Conservation (phyloP, 73 alveolate genomes). For the Paramecium caudatum region DNA sequence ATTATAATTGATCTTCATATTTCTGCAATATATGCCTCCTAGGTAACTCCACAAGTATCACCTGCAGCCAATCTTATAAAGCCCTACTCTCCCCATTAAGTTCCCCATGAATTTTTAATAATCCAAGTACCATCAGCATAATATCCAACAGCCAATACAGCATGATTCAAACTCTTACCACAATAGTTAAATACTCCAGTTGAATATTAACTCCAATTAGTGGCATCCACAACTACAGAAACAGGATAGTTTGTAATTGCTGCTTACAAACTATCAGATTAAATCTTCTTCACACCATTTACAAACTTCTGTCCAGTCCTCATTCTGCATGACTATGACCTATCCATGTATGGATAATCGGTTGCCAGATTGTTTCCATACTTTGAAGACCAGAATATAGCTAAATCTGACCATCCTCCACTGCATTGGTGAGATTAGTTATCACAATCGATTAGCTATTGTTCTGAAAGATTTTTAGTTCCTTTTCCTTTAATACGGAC, state of each 20-base stretch:
- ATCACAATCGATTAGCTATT: conserved; percentile 90
- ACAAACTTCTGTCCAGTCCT: not conserved
- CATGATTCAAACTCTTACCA: conserved; percentile 67
- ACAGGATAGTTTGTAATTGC: conserved; percentile 50
- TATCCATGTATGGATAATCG: conserved; percentile 33
- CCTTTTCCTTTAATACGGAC: conserved; percentile 62
- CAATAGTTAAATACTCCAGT: conserved; percentile 71
- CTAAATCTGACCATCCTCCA: conserved; percentile 83
- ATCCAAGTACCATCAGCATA: conserved; percentile 68
- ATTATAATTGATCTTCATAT: too few relatives aligned
- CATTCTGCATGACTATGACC: not conserved
- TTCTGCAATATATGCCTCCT: not conserved
- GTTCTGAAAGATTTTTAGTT: conserved; percentile 65
- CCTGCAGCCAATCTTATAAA: conserved; percentile 64
- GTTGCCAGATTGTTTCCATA: conserved; percentile 28
- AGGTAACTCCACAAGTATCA: not conserved
- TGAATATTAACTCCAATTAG: conserved; percentile 74
- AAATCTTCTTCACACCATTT: not conserved
- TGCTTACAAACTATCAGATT: conserved; percentile 18
- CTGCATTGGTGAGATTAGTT: conserved; percentile 78
- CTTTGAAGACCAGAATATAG: conserved; percentile 72
- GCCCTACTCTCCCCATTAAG: conserved; percentile 79
- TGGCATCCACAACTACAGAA: conserved; percentile 75
- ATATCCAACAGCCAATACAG: conserved; percentile 80
- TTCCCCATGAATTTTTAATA: conserved; percentile 84